Base-by-base conservation (phyloP, 140 eudicot genomes). In the Flaveria floridana region DNA sequence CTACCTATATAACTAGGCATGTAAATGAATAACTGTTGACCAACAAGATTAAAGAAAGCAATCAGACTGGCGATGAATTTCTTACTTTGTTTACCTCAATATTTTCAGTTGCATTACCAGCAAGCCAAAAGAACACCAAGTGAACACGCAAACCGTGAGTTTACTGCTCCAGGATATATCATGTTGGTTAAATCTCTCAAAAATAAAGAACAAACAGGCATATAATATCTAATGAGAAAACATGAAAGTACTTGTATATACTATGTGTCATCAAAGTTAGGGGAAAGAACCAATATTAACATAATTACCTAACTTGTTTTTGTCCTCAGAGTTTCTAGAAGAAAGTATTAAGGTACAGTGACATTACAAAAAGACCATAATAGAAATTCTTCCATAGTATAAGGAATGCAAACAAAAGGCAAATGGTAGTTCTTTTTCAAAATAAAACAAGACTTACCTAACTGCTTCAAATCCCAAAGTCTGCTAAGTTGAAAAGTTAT, bases 161-260 rank as follows among this genome's bases (percentile, higher is more conserved):
- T 94, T 48, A 87, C 89, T 14, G 91, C 96, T 70, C 96, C 91
- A 55, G 91, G 95, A 63, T 82, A 90, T 51, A 90, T 94, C 86
- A 87, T 70, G 80, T 78, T n/a, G 28, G 88, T 20, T 25, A 84
- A 56, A 25, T 34, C 7, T 94, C 95, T 34, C 46, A 67, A 64
- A 62, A 39, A 68, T 20, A 56, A 47, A 42, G 71, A 50, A 50
- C 18, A 50, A 14, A 34, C 41, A 3, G 18, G 6, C 18, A 50
- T 13, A 50, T 50, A 50, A 14, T 14, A 50, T 50, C 56, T 50
- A 50, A 13, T 14, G 6, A 14, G 52, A 34, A 47, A 8, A 47
- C 52, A 16, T 50, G 56, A 50, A 50, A 50, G 56, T 50, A 50
- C 56, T 50, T 50, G 15, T 50, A 4, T 14, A 50, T 13, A 50